Evolutionary conservation across 768 basidiomycete genomes (phyloP).

Genomic region (Suillus hirtellus): DNA sequence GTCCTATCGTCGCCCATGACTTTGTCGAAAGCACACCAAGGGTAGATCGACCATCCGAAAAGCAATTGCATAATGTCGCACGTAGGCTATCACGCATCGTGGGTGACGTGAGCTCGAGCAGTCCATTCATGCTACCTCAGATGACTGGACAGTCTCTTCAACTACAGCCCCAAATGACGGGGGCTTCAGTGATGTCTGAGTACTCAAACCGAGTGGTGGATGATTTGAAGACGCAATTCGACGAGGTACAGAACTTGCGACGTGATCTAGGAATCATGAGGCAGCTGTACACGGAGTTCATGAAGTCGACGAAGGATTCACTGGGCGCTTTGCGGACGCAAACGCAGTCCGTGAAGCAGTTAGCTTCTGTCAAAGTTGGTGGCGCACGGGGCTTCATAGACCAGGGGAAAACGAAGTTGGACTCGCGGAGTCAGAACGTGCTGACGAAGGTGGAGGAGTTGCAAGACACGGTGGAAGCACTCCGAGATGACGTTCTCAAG

Average conservation of each 20-base stretch:
- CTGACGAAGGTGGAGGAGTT: slow-evolving; percentile 92
- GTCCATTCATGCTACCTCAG: slow-evolving; percentile 52
- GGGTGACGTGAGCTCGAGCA: slow-evolving; percentile 39
- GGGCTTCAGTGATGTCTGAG: slow-evolving; percentile 71
- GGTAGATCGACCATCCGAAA: slow-evolving; percentile 68
- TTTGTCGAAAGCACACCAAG: slow-evolving; percentile 68
- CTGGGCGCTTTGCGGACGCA: slow-evolving; percentile 77
- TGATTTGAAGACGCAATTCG: slow-evolving; percentile 90
- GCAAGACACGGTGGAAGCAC: slow-evolving; percentile 84
- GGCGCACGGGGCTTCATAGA: slow-evolving; percentile 88
- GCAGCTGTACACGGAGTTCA: slow-evolving; percentile 93
- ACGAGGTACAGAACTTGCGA: slow-evolving; percentile 92
- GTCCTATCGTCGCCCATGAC: slow-evolving; percentile 52
- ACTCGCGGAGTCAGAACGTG: slow-evolving; percentile 83
- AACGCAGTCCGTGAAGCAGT: slow-evolving; percentile 84
- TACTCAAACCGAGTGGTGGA: slow-evolving; percentile 71
- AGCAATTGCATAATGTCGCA: slow-evolving; percentile 71
- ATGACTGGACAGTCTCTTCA: slow-evolving; percentile 65
- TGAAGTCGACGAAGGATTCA: slow-evolving; percentile 87
- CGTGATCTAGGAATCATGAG: slow-evolving; percentile 92
- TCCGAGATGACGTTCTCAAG: slow-evolving; percentile 91
- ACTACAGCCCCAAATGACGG: slow-evolving; percentile 67
- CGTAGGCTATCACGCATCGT: slow-evolving; percentile 74
- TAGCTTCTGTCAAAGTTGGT: slow-evolving; percentile 79
- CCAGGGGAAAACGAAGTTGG: slow-evolving; percentile 90